phyloP scores from a whole-genome alignment of 768 basidiomycete species.

The Fomitopsis pulvina region DNA sequence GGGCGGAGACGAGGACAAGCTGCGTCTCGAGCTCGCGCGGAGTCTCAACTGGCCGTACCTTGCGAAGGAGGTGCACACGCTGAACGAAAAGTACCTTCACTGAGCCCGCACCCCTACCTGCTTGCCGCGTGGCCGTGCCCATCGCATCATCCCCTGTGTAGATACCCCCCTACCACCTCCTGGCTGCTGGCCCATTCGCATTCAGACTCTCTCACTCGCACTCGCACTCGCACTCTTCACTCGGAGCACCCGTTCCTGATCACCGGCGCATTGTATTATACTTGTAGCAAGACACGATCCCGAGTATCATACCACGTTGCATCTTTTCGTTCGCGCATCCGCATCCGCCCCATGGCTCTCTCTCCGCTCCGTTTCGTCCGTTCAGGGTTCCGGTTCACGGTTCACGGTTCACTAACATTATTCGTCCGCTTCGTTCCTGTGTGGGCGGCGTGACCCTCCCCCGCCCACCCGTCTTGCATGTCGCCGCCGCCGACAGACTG shows the following conservation, averaged over 20 bases:
- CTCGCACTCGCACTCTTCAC: not conserved
- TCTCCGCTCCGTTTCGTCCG: no score
- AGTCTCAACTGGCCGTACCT: slow-evolving; percentile 82
- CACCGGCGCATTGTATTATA: not conserved
- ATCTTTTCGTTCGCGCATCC: not conserved
- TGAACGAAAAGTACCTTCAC: slow-evolving; percentile 79
- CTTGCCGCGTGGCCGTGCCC: not conserved
- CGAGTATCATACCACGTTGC: not conserved
- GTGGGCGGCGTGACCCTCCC: no score
- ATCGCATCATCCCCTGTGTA: not conserved
- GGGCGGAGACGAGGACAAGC: slow-evolving; percentile 33
- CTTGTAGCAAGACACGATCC: not conserved
- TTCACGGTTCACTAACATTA: no score
- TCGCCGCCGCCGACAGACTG: no score
- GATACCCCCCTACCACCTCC: not conserved
- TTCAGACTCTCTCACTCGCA: no score
- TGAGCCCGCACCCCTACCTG: slow-evolving; percentile 12
- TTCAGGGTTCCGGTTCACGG: no score
- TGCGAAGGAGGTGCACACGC: slow-evolving; percentile 74
- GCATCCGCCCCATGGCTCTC: no score
- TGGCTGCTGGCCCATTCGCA: no score
- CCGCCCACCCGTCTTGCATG: no score
- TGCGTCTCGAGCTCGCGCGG: slow-evolving; percentile 51
- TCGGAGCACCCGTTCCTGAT: not conserved
- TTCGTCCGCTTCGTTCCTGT: no score